Base-by-base conservation (phyloP, 2,329 filamentous ascomycete species). In the Sporothrix pseudoabietina region DNA sequence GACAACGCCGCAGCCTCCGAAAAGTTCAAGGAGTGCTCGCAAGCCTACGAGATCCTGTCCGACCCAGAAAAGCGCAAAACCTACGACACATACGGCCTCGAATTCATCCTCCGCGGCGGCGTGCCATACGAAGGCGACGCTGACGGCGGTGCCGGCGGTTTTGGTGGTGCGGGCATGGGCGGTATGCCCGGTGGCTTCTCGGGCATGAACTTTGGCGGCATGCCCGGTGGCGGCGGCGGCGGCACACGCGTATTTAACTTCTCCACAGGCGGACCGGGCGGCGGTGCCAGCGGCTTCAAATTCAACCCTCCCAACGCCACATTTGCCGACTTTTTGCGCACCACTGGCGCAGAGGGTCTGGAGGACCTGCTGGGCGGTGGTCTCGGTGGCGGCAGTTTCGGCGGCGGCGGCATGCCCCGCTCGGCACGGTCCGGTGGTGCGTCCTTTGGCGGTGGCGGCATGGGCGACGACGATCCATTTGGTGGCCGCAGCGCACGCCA, bases 11-110 rank as follows among this genome's bases (percentile, higher is more conserved):
- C 89, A 71, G 93, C 95, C 9, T 86, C 89, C 75, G 96, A 98
- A 81, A 98, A 95, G 83, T 99, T 99, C 87, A 99, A 99, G 84
- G 96, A 98, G 82, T 92, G 94, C 76, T 97, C 94, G 0, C 94
- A 98, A 84, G 96, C 96, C 73, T 99, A 98, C 85, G 96, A 99
- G 84, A 97, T 99, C 78, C 90, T 99, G 3, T 97, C 94, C 75
- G 96, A 99, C 79, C 94, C 95, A 74, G 94, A 98, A 81, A 99
- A 98, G 84, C 92, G 96, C 79, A 96, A 97, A 82, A 91, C 91
- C 57, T 99, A 99, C 81, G 96, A 99, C 81, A 91, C 95, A 80
- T 98, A 91, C 82, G 96, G 96, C 75, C 91, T 98, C 75, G 96
- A 98, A 79, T 97, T 95, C 84, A 87, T 99, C 70, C 87, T 97